Evolutionary conservation across 2,329 filamentous ascomycete species (phyloP).

Genomic region (Mycocentrospora acerina): DNA sequence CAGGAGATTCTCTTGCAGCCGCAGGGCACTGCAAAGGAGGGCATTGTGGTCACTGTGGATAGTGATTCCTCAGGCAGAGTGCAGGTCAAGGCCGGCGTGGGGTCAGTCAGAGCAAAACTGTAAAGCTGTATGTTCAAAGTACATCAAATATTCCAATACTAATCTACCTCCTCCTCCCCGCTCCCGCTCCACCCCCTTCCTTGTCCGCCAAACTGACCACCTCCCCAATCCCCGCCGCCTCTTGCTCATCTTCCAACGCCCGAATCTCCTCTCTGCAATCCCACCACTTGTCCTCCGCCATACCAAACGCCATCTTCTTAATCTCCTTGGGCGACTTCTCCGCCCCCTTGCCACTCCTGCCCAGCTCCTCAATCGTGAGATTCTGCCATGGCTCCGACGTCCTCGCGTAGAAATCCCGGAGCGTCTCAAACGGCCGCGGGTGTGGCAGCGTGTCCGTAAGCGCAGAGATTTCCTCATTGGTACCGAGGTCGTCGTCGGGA

Average conservation of each 20-base stretch:
- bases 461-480: conserved; percentile 55
- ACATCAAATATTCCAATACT: no score
- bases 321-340: conserved; percentile 83
- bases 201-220: conserved; percentile 82
- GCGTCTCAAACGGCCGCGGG: conserved; percentile 78
- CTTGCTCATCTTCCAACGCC: conserved; percentile 90
- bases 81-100: conserved; percentile 38
- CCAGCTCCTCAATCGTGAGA: conserved; percentile 73
- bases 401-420: conserved; percentile 88
- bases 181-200: conserved; percentile 45
- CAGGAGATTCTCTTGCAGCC: conserved; percentile 66
- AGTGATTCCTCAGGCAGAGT: conserved; percentile 34
- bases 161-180: conserved; percentile 35
- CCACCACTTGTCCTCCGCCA: conserved; percentile 98
- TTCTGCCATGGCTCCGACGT: conserved; percentile 92
- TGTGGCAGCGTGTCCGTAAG: conserved; percentile 73
- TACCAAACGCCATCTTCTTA: conserved; percentile 84
- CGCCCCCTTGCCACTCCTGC: conserved; percentile 58
- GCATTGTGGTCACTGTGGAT: conserved; percentile 38
- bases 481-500: conserved; percentile 46
- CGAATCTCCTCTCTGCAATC: conserved; percentile 93
- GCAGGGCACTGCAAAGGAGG: conserved; percentile 27
- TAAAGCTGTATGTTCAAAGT: no score
- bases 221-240: conserved; percentile 91
- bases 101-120: conserved; percentile 34